A percentile compares a stretch with the other conserved stretches of the same genome.
Evolutionary conservation across 2,329 filamentous ascomycete genomes (phyloP).

Genomic region (Penicillium thymicola): DNA sequence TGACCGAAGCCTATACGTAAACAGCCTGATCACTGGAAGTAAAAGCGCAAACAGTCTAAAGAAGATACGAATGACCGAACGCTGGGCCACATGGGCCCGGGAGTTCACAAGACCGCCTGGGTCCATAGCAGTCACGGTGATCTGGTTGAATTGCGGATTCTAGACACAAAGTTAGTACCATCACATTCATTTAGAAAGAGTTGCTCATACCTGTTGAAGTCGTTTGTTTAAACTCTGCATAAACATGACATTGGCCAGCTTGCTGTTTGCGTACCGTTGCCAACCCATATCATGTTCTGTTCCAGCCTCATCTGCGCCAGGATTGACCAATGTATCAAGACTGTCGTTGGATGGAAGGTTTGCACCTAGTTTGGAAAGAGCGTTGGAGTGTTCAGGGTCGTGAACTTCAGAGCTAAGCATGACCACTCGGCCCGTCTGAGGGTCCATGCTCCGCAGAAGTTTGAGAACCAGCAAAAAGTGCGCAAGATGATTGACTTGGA

Average conservation of each 20-base stretch:
- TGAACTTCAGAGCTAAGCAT: slow-evolving; percentile 10
- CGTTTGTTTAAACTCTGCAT: slow-evolving; percentile 9
- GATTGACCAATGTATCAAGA: slow-evolving; percentile 4
- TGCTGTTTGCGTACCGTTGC: slow-evolving; percentile 9
- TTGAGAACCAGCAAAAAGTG: slow-evolving; percentile 7
- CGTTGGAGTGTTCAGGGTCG: slow-evolving; percentile 4
- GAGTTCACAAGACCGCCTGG: slow-evolving; percentile 8
- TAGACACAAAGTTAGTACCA: background rate
- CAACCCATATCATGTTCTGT: slow-evolving; percentile 12
- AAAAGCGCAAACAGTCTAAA: background rate
- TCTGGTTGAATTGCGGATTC: background rate
- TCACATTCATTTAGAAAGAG: background rate
- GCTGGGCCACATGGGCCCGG: slow-evolving; percentile 4
- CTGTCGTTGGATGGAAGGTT: background rate
- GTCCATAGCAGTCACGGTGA: slow-evolving; percentile 11
- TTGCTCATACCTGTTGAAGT: slow-evolving; percentile 3
- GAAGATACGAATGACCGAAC: background rate
- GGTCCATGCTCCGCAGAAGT: slow-evolving; percentile 7
- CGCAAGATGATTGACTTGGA: slow-evolving; percentile 13
- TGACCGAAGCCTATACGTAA: slow-evolving; percentile 1
- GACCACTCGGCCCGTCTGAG: slow-evolving; percentile 5
- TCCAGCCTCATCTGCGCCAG: background rate
- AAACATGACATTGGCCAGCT: slow-evolving; percentile 13
- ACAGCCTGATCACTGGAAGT: background rate
- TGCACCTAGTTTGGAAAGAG: slow-evolving; percentile 3